Evolutionary conservation across 2,329 filamentous ascomycete species (phyloP).

Genomic region (Diaporthe velutina): DNA sequence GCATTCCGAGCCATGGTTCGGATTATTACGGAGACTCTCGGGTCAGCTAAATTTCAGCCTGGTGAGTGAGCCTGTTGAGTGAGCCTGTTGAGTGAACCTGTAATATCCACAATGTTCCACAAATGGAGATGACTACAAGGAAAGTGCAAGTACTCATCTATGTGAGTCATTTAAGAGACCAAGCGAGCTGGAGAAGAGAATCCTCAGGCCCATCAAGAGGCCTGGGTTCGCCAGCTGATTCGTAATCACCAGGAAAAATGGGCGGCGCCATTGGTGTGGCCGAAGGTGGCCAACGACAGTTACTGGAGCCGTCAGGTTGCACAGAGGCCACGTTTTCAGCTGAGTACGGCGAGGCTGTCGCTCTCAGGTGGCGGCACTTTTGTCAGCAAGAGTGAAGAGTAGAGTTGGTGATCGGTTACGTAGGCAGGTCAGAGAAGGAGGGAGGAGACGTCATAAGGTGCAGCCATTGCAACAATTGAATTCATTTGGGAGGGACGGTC

Average conservation of each 20-base stretch:
- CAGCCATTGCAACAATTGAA: not conserved
- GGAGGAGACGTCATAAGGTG: not conserved
- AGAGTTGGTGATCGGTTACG: too few relatives aligned
- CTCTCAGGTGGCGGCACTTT: not conserved
- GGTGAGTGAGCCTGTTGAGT: not conserved
- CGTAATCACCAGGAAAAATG: not conserved
- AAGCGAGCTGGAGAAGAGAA: not conserved
- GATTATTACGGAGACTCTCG: not conserved
- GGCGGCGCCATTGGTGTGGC: not conserved
- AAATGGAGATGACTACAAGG: not conserved
- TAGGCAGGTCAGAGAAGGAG: too few relatives aligned
- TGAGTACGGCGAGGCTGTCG: constrained; percentile 1
- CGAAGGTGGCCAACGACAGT: not conserved
- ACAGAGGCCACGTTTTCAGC: not conserved
- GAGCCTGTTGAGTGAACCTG: not conserved
- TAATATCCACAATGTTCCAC: not conserved
- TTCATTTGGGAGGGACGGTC: not conserved
- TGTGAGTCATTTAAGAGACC: not conserved
- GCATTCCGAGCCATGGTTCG: not conserved
- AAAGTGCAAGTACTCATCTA: not conserved
- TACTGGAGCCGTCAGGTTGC: not conserved
- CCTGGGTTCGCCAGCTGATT: not conserved
- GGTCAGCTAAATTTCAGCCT: not conserved
- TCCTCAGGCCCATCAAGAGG: not conserved
- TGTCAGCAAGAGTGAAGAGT: not conserved